Conservation (phyloP, 345 rosid genomes). For the Aquilaria sinensis region DNA sequence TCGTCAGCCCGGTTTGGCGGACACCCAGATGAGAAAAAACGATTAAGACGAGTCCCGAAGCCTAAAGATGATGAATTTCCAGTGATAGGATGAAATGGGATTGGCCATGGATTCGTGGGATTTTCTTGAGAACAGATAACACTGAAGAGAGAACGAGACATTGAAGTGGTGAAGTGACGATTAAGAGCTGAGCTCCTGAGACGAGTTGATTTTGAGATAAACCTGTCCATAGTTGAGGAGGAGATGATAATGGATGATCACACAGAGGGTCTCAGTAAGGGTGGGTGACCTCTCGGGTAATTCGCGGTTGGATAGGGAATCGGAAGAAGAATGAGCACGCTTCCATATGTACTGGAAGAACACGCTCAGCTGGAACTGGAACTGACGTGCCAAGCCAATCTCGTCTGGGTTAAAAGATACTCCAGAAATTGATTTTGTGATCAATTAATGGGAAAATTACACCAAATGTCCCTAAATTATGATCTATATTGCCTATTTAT, state of each 20-base stretch:
- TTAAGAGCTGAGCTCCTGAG: constrained; percentile 13
- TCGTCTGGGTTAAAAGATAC: not conserved
- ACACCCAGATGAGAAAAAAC: constrained; percentile 29
- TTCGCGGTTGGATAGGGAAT: too few relatives aligned
- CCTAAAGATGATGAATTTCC: constrained; percentile 19
- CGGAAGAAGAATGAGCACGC: not conserved
- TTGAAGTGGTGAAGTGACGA: constrained; percentile 14
- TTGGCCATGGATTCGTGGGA: constrained; percentile 10
- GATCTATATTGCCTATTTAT: too few relatives aligned
- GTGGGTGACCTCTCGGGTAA: too few relatives aligned
- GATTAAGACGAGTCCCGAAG: constrained; percentile 10
- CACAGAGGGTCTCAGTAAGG: too few relatives aligned
- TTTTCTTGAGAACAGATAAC: constrained; percentile 15
- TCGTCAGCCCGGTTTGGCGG: constrained; percentile 11
- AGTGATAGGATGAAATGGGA: constrained; percentile 7
- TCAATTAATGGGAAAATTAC: too few relatives aligned
- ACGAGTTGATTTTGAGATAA: constrained; percentile 21
- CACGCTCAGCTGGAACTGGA: constrained; percentile 2
- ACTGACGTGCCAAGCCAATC: constrained; percentile 9
- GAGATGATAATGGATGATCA: not conserved
- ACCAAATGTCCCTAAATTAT: too few relatives aligned
- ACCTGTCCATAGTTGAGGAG: constrained; percentile 36
- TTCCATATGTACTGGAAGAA: not conserved
- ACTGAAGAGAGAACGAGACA: constrained; percentile 9
- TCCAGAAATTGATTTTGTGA: too few relatives aligned